Percentiles rank a stretch among this genome's conserved stretches.
Conservation (phyloP, 164 flowering plant species). For the Aristolochia californica region DNA sequence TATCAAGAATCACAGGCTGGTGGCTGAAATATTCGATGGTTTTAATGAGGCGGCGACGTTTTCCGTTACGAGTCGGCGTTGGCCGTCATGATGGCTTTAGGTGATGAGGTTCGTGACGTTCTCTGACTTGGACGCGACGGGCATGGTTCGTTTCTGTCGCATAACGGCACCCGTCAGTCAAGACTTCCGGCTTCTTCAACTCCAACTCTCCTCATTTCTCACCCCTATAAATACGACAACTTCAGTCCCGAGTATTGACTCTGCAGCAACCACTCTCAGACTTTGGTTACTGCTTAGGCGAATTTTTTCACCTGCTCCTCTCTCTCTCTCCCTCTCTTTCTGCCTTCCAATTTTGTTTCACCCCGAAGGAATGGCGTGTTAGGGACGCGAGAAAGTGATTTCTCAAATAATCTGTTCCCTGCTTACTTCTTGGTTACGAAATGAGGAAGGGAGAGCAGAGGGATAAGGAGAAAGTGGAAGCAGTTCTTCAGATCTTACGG, state of each 20-base stretch:
- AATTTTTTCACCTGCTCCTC: neutral
- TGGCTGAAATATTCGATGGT: too few species aligned
- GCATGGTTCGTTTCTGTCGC: conserved; percentile 2
- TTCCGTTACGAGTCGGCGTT: conserved; percentile 11
- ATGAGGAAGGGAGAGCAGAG: conserved; percentile 60
- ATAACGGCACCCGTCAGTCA: conserved; percentile 20
- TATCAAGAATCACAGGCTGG: too few species aligned
- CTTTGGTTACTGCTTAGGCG: neutral
- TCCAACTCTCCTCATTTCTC: neutral
- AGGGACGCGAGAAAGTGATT: conserved; percentile 1
- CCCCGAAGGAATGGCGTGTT: conserved; percentile 19
- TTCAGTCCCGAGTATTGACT: too few species aligned
- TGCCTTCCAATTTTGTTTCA: neutral
- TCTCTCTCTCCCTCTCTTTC: conserved; percentile 7
- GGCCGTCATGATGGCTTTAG: conserved; percentile 6
- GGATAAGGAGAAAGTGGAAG: conserved; percentile 34
- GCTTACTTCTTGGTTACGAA: neutral
- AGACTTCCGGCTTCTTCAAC: neutral
- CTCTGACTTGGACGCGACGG: conserved; percentile 2
- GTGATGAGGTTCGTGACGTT: too few species aligned
- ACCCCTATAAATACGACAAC: too few species aligned
- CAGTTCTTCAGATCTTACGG: conserved; percentile 57
- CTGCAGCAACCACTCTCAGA: neutral
- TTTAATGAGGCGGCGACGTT: conserved; percentile 1
- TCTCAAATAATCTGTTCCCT: too few species aligned